Percentiles rank a stretch among this genome's conserved stretches.
Evolutionary conservation across 139 green algal genomes (phyloP).

Genomic region (Micractinium conductrix): DNA sequence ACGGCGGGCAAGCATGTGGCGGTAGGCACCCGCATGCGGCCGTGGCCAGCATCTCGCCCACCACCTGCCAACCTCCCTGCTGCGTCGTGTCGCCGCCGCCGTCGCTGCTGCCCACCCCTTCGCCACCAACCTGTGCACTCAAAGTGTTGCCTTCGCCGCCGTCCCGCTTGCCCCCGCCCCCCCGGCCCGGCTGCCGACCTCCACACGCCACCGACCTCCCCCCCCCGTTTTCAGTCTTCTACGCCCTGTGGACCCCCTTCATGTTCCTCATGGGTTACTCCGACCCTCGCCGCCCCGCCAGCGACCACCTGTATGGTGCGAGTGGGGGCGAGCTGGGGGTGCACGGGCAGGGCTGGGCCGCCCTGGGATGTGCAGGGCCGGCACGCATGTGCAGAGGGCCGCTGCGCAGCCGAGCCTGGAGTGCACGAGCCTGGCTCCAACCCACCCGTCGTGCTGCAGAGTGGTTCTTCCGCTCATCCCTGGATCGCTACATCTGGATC

Average conservation of each 20-base stretch:
- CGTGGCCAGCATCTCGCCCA: no score
- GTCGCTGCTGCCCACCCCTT: neutral
- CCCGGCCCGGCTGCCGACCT: neutral
- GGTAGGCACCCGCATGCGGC: no score
- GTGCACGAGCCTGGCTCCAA: no score
- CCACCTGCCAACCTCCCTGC: no score
- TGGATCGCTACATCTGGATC: slow-evolving; percentile 98
- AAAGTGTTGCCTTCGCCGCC: neutral
- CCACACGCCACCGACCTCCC: neutral
- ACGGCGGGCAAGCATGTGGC: no score
- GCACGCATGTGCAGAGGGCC: neutral
- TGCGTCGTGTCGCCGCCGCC: no score
- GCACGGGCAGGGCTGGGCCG: neutral
- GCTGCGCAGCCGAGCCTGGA: no score
- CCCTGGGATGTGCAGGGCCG: neutral
- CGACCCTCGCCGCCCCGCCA: slow-evolving; percentile 79
- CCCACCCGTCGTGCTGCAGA: slow-evolving; percentile 57
- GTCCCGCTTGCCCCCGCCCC: neutral
- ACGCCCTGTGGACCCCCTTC: slow-evolving; percentile 87
- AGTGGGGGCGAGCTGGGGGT: neutral
- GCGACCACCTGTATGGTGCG: slow-evolving; percentile 79
- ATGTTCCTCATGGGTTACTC: slow-evolving; percentile 83
- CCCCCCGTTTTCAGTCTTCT: slow-evolving; percentile 82
- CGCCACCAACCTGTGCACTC: neutral
- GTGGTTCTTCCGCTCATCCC: slow-evolving; percentile 91